Conservation (phyloP, 441 rosid species). For the Adansonia grandidieri region DNA sequence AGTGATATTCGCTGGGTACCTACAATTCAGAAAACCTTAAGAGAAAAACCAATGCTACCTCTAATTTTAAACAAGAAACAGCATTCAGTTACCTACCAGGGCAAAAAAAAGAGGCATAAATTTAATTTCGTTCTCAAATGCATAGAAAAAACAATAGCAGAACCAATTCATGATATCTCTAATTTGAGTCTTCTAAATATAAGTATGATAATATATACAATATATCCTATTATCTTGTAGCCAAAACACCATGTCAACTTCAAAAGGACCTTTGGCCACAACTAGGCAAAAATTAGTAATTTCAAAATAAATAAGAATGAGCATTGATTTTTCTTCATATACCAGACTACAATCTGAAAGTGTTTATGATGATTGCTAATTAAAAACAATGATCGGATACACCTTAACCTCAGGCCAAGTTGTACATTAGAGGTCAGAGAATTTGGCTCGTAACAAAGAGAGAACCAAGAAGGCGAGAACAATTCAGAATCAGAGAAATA, state of each 20-base stretch:
- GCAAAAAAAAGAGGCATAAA: neutral
- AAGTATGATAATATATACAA: neutral
- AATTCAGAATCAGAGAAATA: conserved; percentile 3
- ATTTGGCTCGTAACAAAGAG: neutral
- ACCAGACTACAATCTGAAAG: neutral
- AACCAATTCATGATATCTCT: conserved; percentile 7
- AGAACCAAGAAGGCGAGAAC: neutral
- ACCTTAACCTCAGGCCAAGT: neutral
- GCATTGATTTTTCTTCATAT: neutral
- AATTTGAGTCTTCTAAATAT: neutral
- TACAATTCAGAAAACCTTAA: conserved; percentile 38
- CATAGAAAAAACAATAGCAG: neutral
- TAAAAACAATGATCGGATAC: neutral
- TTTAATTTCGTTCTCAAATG: neutral
- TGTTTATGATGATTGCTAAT: neutral
- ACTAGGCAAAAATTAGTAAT: conserved; percentile 9
- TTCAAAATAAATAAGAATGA: conserved; percentile 11
- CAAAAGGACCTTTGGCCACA: neutral
- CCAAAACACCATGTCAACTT: neutral
- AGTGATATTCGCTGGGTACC: conserved; percentile 96
- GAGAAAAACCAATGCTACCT: conserved; percentile 17
- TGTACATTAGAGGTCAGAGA: neutral
- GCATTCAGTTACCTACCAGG: neutral
- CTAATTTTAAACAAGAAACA: neutral
- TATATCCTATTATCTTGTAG: neutral